phyloP scores from a whole-genome alignment of 805 yeast genomes.

The Sungouiozyma ichnusensis region DNA sequence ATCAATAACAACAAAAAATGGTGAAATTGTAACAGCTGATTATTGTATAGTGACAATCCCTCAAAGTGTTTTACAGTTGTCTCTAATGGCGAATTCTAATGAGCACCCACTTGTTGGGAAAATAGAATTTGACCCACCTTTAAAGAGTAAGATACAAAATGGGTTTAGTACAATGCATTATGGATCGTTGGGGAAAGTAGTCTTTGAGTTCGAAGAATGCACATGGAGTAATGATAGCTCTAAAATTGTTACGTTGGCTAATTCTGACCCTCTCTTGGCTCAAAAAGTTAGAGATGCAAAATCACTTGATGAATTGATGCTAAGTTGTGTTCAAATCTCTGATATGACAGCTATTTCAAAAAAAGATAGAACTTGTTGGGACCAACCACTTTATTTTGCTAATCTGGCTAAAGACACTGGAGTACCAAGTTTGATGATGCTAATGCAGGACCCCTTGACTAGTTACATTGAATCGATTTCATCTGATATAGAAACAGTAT shows the following conservation, averaged over 20 bases:
- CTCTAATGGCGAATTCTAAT: constrained; percentile 8
- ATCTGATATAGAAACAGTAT: constrained; percentile 40
- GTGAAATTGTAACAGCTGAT: constrained; percentile 33
- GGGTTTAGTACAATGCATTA: constrained; percentile 42
- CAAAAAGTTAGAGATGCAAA: constrained; percentile 12
- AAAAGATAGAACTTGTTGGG: constrained; percentile 32
- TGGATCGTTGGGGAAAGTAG: constrained; percentile 65
- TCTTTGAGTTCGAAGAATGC: constrained; percentile 51
- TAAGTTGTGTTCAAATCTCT: constrained; percentile 4
- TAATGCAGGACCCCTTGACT: constrained; percentile 68
- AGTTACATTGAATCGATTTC: constrained; percentile 43
- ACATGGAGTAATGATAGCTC: constrained; percentile 54
- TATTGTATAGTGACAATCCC: constrained; percentile 70
- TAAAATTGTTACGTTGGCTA: constrained; percentile 37
- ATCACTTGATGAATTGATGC: constrained; percentile 10
- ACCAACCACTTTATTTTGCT: constrained; percentile 51
- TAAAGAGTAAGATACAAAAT: constrained; percentile 37
- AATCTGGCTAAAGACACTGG: constrained; percentile 43
- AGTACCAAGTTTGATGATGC: constrained; percentile 47
- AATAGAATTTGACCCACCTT: constrained; percentile 44
- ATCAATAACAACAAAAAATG: constrained; percentile 28
- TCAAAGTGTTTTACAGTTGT: constrained; percentile 50
- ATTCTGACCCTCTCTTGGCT: constrained; percentile 13
- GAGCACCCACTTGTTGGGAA: constrained; percentile 28
- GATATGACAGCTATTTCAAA: constrained; percentile 1